Conservation (phyloP, 257 asterid genomes). For the Solanum gracilifrons region DNA sequence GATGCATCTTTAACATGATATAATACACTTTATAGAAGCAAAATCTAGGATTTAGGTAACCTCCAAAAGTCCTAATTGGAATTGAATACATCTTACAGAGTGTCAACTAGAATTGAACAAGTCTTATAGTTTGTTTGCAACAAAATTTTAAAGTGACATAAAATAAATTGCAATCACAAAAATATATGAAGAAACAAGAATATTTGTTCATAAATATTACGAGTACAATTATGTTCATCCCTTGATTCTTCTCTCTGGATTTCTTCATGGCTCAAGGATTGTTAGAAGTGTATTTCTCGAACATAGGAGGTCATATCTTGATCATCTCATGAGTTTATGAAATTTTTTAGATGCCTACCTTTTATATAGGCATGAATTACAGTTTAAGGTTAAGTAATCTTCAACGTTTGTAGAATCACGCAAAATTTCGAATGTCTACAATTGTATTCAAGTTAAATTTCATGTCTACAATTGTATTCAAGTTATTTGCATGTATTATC, state of each 20-base stretch:
- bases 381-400: not conserved
- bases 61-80: too few relatives aligned
- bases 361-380: not conserved
- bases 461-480: too few relatives aligned
- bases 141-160: too few relatives aligned
- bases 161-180: too few relatives aligned
- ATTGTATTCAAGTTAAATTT: not conserved
- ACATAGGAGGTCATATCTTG: not conserved
- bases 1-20: rapidly evolving
- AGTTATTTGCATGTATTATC: not conserved
- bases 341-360: rapidly evolving
- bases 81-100: too few relatives aligned
- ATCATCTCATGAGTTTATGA: not conserved
- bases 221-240: not conserved
- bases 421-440: not conserved
- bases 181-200: too few relatives aligned
- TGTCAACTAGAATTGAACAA: not conserved
- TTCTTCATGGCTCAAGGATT: not conserved
- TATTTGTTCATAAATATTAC: too few relatives aligned
- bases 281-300: not conserved
- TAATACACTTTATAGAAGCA: not conserved
- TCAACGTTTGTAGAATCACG: not conserved
- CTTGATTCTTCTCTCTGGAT: too few relatives aligned
- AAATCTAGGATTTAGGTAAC: too few relatives aligned
- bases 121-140: too few relatives aligned